Evolutionary conservation across 176 grass and related monocot genomes (phyloP).

Genomic region (Sorghum bicolor): DNA sequence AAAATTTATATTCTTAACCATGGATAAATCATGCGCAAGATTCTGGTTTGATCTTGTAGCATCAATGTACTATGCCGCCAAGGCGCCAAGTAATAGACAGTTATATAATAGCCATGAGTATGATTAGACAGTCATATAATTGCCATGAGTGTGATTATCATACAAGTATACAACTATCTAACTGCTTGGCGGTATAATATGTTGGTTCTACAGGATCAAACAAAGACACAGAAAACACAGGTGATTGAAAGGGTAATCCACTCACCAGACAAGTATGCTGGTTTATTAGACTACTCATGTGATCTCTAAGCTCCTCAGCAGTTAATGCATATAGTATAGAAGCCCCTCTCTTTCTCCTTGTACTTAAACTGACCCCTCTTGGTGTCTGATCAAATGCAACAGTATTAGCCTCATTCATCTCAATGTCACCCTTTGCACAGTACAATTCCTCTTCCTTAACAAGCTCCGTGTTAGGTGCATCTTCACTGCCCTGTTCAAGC

Average conservation of each 20-base stretch:
- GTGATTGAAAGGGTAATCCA: conserved; percentile 11
- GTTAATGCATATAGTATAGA: conserved; percentile 83
- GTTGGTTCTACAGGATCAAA: conserved; percentile 9
- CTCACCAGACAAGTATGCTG: conserved; percentile 50
- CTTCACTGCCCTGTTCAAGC: not conserved
- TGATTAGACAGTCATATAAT: conserved; percentile 9
- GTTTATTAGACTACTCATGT: conserved; percentile 72
- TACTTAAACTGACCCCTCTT: conserved; percentile 5
- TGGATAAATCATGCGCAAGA: not conserved
- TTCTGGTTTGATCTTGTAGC: conserved; percentile 6
- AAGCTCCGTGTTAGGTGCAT: conserved; percentile 9
- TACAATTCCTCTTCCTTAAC: conserved; percentile 21
- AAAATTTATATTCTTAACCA: conserved; percentile 1
- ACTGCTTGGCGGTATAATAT: not conserved
- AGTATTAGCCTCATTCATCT: conserved; percentile 22
- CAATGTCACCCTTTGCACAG: conserved; percentile 18
- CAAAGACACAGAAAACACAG: not conserved
- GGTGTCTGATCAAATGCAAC: conserved; percentile 26
- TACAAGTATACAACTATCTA: not conserved
- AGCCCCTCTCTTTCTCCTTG: conserved; percentile 44
- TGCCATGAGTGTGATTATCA: not conserved
- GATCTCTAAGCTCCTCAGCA: conserved; percentile 56
- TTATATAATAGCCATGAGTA: not conserved
- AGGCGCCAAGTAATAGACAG: conserved; percentile 6
- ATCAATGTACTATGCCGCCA: not conserved